phyloP scores from a whole-genome alignment of 305 asterid species.

The Rubia balearica region DNA sequence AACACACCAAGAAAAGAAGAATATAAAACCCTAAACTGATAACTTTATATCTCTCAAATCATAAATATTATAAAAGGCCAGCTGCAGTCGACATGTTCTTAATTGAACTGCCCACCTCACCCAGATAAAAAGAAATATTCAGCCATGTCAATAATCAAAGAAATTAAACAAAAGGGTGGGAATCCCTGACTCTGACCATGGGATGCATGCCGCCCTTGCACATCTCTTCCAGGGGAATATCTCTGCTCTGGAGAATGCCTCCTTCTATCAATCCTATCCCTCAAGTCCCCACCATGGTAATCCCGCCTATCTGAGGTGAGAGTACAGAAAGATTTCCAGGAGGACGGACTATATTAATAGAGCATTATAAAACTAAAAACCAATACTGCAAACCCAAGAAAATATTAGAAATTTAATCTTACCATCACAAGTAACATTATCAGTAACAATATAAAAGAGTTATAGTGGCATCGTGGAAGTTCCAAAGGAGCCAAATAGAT shows the following conservation, averaged over 20 bases:
- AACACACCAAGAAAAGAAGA: too few species aligned
- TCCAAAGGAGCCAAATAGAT: constrained; percentile 58
- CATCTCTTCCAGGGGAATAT: too few species aligned
- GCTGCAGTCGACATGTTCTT: neutral
- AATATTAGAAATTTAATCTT: constrained; percentile 37
- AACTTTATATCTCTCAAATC: neutral
- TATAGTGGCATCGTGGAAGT: constrained; percentile 57
- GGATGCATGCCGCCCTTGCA: too few species aligned
- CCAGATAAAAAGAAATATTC: too few species aligned
- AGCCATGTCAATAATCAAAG: too few species aligned
- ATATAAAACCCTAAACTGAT: too few species aligned
- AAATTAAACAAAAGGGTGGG: too few species aligned
- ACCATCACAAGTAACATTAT: constrained; percentile 51
- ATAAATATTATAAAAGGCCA: neutral
- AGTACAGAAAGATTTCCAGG: constrained; percentile 15
- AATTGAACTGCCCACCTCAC: neutral
- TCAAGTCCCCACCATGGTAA: constrained; percentile 54
- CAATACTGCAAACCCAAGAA: constrained; percentile 24
- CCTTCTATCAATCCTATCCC: constrained; percentile 53
- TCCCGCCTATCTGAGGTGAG: constrained; percentile 56
- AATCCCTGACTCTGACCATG: too few species aligned
- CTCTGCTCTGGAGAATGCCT: too few species aligned
- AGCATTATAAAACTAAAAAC: constrained; percentile 18
- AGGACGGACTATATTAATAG: constrained; percentile 9
- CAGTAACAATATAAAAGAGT: constrained; percentile 51